These are phyloP conservation scores for Cutaneotrichosporon cavernicola DNA, from an alignment of 1,284 basidiomycete species.

Conservation along the genomic window DNA sequence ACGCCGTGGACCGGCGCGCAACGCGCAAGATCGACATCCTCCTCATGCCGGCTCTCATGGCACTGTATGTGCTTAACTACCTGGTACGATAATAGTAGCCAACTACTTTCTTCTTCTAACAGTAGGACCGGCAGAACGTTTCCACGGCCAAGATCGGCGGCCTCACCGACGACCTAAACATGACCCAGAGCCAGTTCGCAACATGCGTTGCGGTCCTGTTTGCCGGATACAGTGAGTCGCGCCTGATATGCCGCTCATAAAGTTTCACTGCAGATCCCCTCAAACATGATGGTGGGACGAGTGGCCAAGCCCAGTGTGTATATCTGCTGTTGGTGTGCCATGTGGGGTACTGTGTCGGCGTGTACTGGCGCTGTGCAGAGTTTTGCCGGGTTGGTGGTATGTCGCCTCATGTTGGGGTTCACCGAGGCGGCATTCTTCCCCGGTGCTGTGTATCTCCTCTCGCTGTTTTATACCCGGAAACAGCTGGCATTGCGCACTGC, in stretches of 20 bases:
- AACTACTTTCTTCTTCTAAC: not conserved
- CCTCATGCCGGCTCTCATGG: slow-evolving; percentile 23
- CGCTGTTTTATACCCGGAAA: slow-evolving; percentile 44
- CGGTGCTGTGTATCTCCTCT: slow-evolving; percentile 38
- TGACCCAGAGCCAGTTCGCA: slow-evolving; percentile 31
- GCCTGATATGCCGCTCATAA: not conserved
- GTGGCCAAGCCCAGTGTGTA: slow-evolving; percentile 40
- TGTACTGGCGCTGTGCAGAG: slow-evolving; percentile 37
- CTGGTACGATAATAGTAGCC: slow-evolving; percentile 3
- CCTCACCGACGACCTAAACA: slow-evolving; percentile 24
- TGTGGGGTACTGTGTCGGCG: slow-evolving; percentile 46
- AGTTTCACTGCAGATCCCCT: slow-evolving; percentile 44
- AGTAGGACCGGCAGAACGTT: slow-evolving; percentile 18
- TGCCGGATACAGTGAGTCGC: slow-evolving; percentile 16
- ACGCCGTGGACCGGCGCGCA: slow-evolving; percentile 29
- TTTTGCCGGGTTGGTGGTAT: slow-evolving; percentile 30
- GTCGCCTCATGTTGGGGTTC: slow-evolving; percentile 36
- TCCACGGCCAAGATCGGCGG: slow-evolving; percentile 28
- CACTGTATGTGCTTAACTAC: slow-evolving; percentile 19
- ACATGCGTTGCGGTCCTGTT: slow-evolving; percentile 41
- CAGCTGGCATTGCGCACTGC: slow-evolving; percentile 41
- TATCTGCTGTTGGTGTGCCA: slow-evolving; percentile 28
- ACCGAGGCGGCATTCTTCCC: slow-evolving; percentile 48
- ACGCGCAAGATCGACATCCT: slow-evolving; percentile 32
- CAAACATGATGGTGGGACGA: slow-evolving; percentile 40